These are phyloP conservation scores for Teunomyces tritomae DNA, from an alignment of 805 yeast genomes.

Conservation along the genomic window DNA sequence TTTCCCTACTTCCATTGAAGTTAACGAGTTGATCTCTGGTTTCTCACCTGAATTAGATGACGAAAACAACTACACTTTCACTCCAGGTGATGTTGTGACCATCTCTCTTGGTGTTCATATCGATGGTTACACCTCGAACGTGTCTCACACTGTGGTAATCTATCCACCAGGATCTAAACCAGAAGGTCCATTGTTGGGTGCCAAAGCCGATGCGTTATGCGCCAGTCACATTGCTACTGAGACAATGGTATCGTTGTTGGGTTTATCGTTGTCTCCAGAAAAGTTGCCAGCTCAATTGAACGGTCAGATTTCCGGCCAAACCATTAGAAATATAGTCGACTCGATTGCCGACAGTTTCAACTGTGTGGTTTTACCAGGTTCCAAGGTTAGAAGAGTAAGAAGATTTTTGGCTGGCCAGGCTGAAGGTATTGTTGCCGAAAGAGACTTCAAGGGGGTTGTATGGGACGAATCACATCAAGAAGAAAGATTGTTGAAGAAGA, in stretches of 20 bases:
- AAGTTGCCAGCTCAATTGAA: conserved; percentile 59
- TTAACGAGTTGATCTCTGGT: conserved; percentile 73
- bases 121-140: conserved; percentile 90
- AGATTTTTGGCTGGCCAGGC: conserved; percentile 96
- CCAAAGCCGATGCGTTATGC: conserved; percentile 83
- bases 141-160: conserved; percentile 83
- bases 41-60: conserved; percentile 86
- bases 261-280: conserved; percentile 72
- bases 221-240: conserved; percentile 90
- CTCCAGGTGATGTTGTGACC: conserved; percentile 82
- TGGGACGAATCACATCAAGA: conserved; percentile 87
- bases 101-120: conserved; percentile 85
- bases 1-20: conserved; percentile 84
- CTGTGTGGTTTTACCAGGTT: conserved; percentile 88
- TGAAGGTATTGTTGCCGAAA: conserved; percentile 87
- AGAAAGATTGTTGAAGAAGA: conserved; percentile 46
- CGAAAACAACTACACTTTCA: conserved; percentile 43
- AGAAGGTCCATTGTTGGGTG: conserved; percentile 77
- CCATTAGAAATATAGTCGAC: conserved; percentile 75
- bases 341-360: conserved; percentile 80
- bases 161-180: conserved; percentile 67
- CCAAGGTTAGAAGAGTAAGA: conserved; percentile 86
- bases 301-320: conserved; percentile 59
- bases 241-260: conserved; percentile 74
- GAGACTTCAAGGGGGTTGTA: conserved; percentile 87